Evolutionary conservation across 1,284 basidiomycete species (phyloP).

Genomic region (Rhizoctonia solani): DNA sequence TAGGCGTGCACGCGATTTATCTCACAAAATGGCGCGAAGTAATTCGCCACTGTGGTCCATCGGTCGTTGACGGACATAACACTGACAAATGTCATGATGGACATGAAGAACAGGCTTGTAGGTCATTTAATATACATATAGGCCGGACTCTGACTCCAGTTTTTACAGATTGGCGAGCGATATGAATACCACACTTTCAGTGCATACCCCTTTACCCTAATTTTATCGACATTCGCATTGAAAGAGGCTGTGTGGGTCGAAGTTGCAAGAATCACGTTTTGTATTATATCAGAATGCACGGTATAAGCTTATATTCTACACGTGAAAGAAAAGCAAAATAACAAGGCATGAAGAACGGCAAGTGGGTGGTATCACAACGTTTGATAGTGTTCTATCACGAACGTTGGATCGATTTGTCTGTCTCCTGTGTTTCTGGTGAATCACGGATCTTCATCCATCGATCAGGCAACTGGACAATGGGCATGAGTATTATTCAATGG

Average conservation of each 20-base stretch:
- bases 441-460: slow-evolving; percentile 86
- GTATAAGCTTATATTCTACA: slow-evolving; percentile 14
- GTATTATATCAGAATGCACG: neutral
- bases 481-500: slow-evolving; percentile 29
- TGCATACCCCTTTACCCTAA: neutral
- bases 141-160: neutral
- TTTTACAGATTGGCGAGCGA: neutral
- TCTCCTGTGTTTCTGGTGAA: slow-evolving; percentile 67
- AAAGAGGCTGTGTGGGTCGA: neutral
- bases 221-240: too few species aligned
- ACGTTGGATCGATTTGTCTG: slow-evolving; percentile 54
- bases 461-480: slow-evolving; percentile 65
- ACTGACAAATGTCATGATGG: neutral
- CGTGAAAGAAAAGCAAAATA: neutral
- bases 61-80: slow-evolving; percentile 3
- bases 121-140: neutral
- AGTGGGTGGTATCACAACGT: neutral
- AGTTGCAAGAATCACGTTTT: neutral
- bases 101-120: slow-evolving; percentile 7
- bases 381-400: slow-evolving; percentile 52
- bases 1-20: neutral
- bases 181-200: neutral
- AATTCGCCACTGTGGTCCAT: neutral
- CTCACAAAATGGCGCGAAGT: slow-evolving; percentile 16
- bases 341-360: neutral